These are phyloP conservation scores for Didymella pinodella DNA, from an alignment of 2,329 filamentous ascomycete genomes.

Conservation along the genomic window DNA sequence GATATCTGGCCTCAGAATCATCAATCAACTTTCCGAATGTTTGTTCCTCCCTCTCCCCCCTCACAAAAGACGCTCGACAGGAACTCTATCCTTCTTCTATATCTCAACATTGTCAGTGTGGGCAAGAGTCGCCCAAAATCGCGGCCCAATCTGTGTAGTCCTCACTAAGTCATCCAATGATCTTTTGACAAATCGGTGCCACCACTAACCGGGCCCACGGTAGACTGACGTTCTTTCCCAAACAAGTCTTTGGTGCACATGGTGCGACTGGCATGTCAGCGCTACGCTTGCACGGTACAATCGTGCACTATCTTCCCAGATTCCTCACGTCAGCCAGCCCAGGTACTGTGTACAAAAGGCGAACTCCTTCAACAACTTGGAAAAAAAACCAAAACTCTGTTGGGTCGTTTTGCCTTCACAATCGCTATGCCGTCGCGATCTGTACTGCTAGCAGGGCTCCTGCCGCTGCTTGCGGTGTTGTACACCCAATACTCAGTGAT, in stretches of 20 bases:
- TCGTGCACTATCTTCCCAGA: neutral
- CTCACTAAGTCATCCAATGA: neutral
- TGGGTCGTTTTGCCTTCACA: neutral
- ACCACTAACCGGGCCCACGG: neutral
- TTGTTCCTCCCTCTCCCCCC: no score
- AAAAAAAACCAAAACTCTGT: no score
- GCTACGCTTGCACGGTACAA: neutral
- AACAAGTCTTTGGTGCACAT: neutral
- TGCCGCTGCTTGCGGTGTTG: constrained; percentile 4
- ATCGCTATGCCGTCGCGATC: constrained; percentile 3
- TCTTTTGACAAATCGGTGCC: neutral
- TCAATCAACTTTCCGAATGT: no score
- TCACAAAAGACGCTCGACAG: no score
- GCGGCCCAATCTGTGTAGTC: no score
- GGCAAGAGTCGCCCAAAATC: no score
- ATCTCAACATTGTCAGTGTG: no score
- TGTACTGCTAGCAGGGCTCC: constrained; percentile 1
- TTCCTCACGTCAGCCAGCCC: neutral
- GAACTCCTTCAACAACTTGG: neutral
- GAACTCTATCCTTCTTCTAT: no score
- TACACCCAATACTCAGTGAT: constrained; percentile 6
- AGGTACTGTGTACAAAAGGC: neutral
- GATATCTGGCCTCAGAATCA: no score
- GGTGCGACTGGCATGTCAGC: neutral
- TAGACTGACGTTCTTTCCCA: neutral